Base-by-base conservation (phyloP, 768 basidiomycete genomes). In the Russula virescens region DNA sequence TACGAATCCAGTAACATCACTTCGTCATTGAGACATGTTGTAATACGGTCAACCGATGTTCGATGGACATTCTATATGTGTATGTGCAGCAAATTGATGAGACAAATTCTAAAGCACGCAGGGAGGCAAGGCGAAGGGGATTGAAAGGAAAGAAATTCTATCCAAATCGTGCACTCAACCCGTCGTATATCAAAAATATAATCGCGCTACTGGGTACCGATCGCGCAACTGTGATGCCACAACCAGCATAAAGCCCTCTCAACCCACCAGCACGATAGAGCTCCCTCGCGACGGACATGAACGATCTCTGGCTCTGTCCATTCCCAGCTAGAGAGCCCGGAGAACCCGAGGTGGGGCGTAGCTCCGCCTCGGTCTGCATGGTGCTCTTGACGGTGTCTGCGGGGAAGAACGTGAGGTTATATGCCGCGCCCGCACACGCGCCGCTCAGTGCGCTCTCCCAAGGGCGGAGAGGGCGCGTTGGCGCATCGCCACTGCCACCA, bases 371-470 rank as follows among this genome's bases (percentile, higher is more conserved):
- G 0, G 96, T 98, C 79, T 98, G 96, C 71, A 98, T 91, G 61
- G 92, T 82, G 65, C 88, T 91, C 80, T 98, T 98, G 69, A 98
- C 82, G 31, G 91, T 90, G 75, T 98, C 96, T 5, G 94, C 94
- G 0, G 96, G 96, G 79, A 95, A 98, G 56, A 96, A 79, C n/a
- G 91, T 81, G 69, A 95, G 75, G 66, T 91, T 94, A 75, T 91
- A 96, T 50, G 82, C 79, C 5, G 88, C 86, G 11, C 95, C 95
- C 2, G 95, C 92, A 59, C 84, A 81, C 5, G 93, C 95, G 21
- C 95, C 95, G 0, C 89, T 81, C 0, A 89, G 59, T n/a, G 92
- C 93, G 1, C 90, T 87, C 72, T 98, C 91, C 84, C 84, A 89
- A 2, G 87, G 78, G 16, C 60, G 67, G 47, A 77, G 76, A 61